A percentile compares a stretch with the other conserved stretches of the same genome.
Conservation (phyloP, 179 eudicot genomes). For the Beta macrorhiza region DNA sequence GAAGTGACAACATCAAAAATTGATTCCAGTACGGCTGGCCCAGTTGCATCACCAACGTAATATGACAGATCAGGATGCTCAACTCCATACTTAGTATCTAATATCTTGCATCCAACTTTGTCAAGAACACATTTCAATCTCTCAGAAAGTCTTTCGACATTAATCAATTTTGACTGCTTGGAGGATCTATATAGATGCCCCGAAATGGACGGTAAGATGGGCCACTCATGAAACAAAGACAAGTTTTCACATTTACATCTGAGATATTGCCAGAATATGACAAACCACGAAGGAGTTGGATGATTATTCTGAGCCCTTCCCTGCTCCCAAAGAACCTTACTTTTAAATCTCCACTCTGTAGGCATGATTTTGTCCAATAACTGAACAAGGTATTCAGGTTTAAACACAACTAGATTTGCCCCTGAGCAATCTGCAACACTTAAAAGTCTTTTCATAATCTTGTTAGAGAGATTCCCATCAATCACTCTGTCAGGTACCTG, state of each 20-base stretch:
- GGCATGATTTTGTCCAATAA: conserved; percentile 74
- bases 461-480: conserved; percentile 57
- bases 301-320: conserved; percentile 37
- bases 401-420: conserved; percentile 64
- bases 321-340: conserved; percentile 69
- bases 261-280: conserved; percentile 82
- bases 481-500: conserved; percentile 67
- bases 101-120: conserved; percentile 84
- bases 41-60: conserved; percentile 69
- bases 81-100: conserved; percentile 57
- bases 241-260: conserved; percentile 56
- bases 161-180: conserved; percentile 62
- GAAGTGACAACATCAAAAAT: conserved; percentile 65
- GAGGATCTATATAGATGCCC: conserved; percentile 80
- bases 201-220: conserved; percentile 82
- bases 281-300: conserved; percentile 77
- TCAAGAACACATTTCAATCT: conserved; percentile 58
- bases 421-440: conserved; percentile 76
- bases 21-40: conserved; percentile 65
- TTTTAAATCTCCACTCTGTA: conserved; percentile 75
- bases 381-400: conserved; percentile 53
- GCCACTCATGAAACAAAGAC: conserved; percentile 87
- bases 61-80: conserved; percentile 69
- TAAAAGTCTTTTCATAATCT: conserved; percentile 53
- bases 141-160: conserved; percentile 60